Evolutionary conservation across 371 early-diverging fungal species (phyloP).

Genomic region (Syncephalastrum contaminatum): DNA sequence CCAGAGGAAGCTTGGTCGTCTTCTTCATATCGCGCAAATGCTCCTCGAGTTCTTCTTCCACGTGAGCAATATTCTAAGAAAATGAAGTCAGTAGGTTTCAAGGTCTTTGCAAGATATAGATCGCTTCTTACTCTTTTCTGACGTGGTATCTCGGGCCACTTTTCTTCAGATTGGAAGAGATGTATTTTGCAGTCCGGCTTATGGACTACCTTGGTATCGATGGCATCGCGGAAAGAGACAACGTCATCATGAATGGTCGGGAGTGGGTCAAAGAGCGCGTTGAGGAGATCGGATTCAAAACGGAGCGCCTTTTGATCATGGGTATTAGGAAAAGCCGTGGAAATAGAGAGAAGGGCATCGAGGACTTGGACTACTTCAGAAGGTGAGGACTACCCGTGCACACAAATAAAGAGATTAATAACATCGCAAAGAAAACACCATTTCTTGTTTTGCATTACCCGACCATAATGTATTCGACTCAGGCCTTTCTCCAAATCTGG

Average conservation of each 20-base stretch:
- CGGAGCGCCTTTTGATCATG: slow-evolving; percentile 13
- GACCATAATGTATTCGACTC: slow-evolving; percentile 70
- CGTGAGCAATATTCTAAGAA: slow-evolving; percentile 40
- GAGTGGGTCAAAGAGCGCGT: slow-evolving; percentile 36
- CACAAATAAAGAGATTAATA: slow-evolving; percentile 3
- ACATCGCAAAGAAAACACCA: background rate
- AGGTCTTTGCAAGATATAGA: background rate
- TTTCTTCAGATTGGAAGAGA: slow-evolving; percentile 49
- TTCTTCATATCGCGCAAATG: slow-evolving; percentile 46
- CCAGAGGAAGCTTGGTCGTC: slow-evolving; percentile 41
- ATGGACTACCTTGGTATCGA: slow-evolving; percentile 13
- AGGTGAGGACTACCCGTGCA: slow-evolving; percentile 46
- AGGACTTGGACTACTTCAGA: slow-evolving; percentile 60
- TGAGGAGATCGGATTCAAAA: slow-evolving; percentile 39
- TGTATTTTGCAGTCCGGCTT: slow-evolving; percentile 38
- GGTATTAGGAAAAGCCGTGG: slow-evolving; percentile 15
- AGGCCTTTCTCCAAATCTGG: slow-evolving; percentile 79
- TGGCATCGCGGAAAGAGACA: slow-evolving; percentile 39
- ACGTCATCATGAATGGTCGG: slow-evolving; percentile 37
- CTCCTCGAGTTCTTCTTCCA: slow-evolving; percentile 50
- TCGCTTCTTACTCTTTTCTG: slow-evolving; percentile 42
- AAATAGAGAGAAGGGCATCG: slow-evolving; percentile 47
- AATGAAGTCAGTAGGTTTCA: no score
- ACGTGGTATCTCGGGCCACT: slow-evolving; percentile 56
- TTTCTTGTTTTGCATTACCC: slow-evolving; percentile 26